Evolutionary conservation across 2,329 filamentous ascomycete genomes (phyloP).

Genomic region (Botrytis porri): DNA sequence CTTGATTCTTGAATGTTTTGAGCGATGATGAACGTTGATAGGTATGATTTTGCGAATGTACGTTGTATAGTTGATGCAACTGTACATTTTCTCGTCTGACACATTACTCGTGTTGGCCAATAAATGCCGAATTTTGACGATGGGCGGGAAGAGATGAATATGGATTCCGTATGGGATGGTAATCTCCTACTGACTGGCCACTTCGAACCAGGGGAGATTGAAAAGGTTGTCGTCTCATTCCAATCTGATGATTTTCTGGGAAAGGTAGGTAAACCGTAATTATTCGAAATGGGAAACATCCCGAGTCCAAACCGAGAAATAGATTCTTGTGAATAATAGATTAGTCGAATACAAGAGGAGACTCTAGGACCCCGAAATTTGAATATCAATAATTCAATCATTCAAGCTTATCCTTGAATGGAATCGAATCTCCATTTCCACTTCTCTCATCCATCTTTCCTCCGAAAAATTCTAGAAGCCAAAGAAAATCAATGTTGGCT

Average conservation of each 20-base stretch:
- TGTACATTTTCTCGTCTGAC: conserved; percentile 1
- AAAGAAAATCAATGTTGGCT: not conserved
- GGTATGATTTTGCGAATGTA: not conserved
- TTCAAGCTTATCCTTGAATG: not conserved
- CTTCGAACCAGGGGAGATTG: not conserved
- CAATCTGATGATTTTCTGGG: not conserved
- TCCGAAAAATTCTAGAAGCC: conserved; percentile 6
- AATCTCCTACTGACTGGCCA: conserved; percentile 1
- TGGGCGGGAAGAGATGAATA: not conserved
- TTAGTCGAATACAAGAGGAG: conserved; percentile 3
- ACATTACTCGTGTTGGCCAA: conserved; percentile 15
- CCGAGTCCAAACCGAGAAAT: not conserved
- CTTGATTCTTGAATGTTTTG: not conserved
- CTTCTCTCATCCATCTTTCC: not conserved
- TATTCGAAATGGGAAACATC: not conserved
- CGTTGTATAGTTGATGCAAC: not conserved
- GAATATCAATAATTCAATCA: not conserved
- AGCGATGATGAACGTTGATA: not conserved
- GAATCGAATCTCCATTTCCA: not conserved
- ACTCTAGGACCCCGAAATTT: not conserved
- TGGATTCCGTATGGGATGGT: not conserved
- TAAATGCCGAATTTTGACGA: not conserved
- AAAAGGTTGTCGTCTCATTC: not conserved
- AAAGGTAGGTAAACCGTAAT: not conserved
- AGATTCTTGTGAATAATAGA: conserved; percentile 5